Evolutionary conservation across 1,284 basidiomycete genomes (phyloP).

Genomic region (Sanghuangporus sanghuang): DNA sequence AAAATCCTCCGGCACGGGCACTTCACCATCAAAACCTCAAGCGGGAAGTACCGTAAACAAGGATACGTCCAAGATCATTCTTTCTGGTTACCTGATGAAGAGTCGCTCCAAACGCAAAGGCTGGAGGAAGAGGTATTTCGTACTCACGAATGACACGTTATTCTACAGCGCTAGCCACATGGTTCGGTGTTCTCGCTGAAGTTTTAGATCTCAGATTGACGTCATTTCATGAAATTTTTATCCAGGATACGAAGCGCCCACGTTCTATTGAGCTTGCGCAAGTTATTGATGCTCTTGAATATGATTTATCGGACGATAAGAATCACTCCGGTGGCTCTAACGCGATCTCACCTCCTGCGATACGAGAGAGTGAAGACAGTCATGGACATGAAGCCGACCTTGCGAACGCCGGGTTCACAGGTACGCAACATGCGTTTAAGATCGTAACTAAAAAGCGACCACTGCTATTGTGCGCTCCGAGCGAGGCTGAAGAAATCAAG

Average conservation of each 20-base stretch:
- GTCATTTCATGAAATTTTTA: constrained; percentile 1
- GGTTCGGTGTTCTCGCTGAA: constrained; percentile 44
- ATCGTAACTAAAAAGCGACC: constrained; percentile 94
- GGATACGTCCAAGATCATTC: constrained; percentile 60
- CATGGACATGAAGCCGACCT: constrained; percentile 3
- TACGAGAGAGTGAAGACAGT: constrained; percentile 1
- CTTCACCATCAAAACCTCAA: constrained; percentile 36
- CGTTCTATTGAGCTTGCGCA: constrained; percentile 80
- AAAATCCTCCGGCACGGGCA: constrained; percentile 37
- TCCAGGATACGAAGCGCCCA: constrained; percentile 82
- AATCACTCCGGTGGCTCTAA: background rate
- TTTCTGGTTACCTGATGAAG: constrained; percentile 95
- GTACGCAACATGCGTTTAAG: constrained; percentile 72
- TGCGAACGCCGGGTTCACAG: constrained; percentile 25
- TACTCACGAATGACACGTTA: constrained; percentile 75
- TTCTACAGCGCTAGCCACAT: constrained; percentile 87
- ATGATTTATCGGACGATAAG: constrained; percentile 40
- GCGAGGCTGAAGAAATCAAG: constrained; percentile 97
- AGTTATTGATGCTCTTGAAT: constrained; percentile 92
- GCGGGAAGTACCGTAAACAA: constrained; percentile 21
- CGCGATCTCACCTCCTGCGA: constrained; percentile 3
- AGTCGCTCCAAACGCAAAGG: constrained; percentile 88
- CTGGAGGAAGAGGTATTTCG: constrained; percentile 95
- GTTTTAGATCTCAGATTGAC: background rate
- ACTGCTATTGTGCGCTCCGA: constrained; percentile 87